phyloP scores from a whole-genome alignment of 106 monocot species.

The Dioscorea alata region DNA sequence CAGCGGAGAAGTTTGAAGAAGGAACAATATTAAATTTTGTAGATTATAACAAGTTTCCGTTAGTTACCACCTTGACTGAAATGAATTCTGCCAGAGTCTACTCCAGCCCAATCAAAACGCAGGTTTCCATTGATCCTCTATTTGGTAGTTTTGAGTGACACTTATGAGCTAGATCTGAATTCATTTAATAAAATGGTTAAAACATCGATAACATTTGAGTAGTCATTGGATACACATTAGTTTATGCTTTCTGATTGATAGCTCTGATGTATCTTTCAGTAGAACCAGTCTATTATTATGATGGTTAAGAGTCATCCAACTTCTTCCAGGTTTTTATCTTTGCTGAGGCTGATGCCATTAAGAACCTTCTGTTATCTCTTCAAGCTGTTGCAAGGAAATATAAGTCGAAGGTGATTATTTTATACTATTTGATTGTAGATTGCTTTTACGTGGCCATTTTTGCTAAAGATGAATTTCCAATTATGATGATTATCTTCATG shows the following conservation, averaged over 20 bases:
- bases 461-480: neutral
- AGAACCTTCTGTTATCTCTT: slow-evolving; percentile 26
- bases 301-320: neutral
- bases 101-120: slow-evolving; percentile 70
- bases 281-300: too few species aligned
- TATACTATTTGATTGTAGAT: neutral
- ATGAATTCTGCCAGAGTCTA: slow-evolving; percentile 78
- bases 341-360: slow-evolving; percentile 64
- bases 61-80: slow-evolving; percentile 81
- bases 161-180: too few species aligned
- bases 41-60: slow-evolving; percentile 71
- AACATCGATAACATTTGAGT: too few species aligned
- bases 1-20: slow-evolving; percentile 67
- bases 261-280: too few species aligned
- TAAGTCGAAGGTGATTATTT: slow-evolving; percentile 58
- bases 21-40: slow-evolving; percentile 76
- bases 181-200: too few species aligned
- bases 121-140: slow-evolving; percentile 40
- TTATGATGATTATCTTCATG: neutral
- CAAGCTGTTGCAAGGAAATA: slow-evolving; percentile 69
- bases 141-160: neutral
- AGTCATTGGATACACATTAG: too few species aligned
- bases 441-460: too few species aligned
- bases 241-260: too few species aligned
- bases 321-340: slow-evolving; percentile 67